Conservation (phyloP, 768 basidiomycete genomes). For the Butyriboletus loyo region DNA sequence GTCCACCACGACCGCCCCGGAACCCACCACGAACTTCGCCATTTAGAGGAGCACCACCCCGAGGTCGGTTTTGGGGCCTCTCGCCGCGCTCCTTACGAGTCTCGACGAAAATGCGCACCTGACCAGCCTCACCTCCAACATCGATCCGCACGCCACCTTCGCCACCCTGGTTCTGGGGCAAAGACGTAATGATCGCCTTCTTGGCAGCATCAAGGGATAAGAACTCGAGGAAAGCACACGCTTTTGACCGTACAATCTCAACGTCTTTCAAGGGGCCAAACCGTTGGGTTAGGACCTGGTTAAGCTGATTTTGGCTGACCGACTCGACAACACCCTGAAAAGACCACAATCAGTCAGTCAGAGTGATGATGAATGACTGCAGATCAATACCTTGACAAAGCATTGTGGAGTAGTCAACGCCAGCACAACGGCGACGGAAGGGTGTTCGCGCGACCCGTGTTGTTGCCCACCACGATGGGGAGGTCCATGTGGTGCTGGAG, state of each 20-base stretch:
- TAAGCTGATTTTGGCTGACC: conserved; percentile 52
- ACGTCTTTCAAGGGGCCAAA: conserved; percentile 86
- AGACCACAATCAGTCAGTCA: conserved; percentile 1
- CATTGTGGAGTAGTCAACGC: conserved; percentile 70
- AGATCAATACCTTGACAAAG: conserved; percentile 79
- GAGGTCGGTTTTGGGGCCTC: conserved; percentile 58
- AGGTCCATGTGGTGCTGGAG: conserved; percentile 31
- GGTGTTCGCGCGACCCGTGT: conserved; percentile 40
- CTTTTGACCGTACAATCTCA: conserved; percentile 84
- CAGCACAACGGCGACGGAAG: conserved; percentile 53
- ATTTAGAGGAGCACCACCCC: conserved; percentile 58
- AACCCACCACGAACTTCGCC: conserved; percentile 47
- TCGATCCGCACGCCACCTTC: conserved; percentile 87
- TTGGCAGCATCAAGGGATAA: conserved; percentile 70
- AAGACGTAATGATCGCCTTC: conserved; percentile 74
- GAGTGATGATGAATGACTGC: not conserved
- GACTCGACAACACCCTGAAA: conserved; percentile 69
- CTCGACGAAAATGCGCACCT: conserved; percentile 71
- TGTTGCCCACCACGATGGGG: conserved; percentile 34
- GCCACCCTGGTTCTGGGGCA: conserved; percentile 69
- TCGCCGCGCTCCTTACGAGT: conserved; percentile 90
- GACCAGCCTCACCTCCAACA: conserved; percentile 50
- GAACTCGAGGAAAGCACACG: conserved; percentile 96
- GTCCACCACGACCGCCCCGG: conserved; percentile 44
- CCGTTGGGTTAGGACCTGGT: conserved; percentile 47